Base-by-base conservation (phyloP, 2,329 filamentous ascomycete species). In the Trichoderma oligosporum region DNA sequence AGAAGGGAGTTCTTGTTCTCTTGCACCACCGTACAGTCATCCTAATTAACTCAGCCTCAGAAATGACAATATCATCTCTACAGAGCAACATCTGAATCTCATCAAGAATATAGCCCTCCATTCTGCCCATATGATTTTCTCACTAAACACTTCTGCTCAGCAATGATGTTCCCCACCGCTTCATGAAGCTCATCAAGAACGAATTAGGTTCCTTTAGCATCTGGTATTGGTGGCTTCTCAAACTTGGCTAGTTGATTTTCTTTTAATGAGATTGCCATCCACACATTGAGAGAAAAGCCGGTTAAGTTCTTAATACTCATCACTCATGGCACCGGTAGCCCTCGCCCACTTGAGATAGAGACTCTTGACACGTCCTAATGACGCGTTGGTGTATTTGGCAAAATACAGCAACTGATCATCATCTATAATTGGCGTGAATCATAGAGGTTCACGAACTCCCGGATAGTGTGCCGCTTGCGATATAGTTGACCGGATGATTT, bases 331-430 rank as follows among this genome's bases (percentile, higher is more conserved):
- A 8, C 71, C 70, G 16, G 64, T 66, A 4, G 67, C 62, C 24
- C 71, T 66, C 27, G 71, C 72, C 73, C 73, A 76, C 45, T 73
- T 68, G n/a, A 76, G 66, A 60, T 71, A 75, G 8, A 76, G 64
- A 45, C 73, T 74, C 61, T 75, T 75, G 46, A 74, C 68, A 47
- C 65, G 65, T 2, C 73, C 73, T 1, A 74, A 60, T 2, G 72
- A 74, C 7, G 70, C 68, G 54, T 70, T 74, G 2, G 67, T 71
- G 53, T 74, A 74, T 47, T 66, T 65, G 31, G 73, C 73, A 61
- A 76, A 74, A 61, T 73, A 75, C 29, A 73, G 67, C 9, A 73
- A 62, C 12, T 73, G 66, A 59, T 71, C 68, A 52, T 74, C 70
- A 41, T 71, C 68, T 14, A 69, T 74, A 16, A 75, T 70, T 29